These are phyloP conservation scores for Verbascum thapsus DNA, from an alignment of 257 asterid species.

Conservation along the genomic window DNA sequence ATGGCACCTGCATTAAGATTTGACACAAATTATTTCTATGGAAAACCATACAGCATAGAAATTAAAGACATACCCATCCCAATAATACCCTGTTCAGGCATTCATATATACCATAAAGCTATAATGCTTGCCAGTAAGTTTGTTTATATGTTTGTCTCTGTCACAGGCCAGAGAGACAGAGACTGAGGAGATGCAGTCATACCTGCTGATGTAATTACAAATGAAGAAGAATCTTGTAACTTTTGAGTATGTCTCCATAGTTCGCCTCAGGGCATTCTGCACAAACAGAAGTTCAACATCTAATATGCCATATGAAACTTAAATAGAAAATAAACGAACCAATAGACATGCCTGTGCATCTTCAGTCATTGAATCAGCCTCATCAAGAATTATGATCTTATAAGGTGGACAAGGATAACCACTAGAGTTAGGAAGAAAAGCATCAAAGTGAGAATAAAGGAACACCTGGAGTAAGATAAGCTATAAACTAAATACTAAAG, in stretches of 20 bases:
- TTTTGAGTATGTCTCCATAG: slow-evolving; percentile 95
- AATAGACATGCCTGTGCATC: slow-evolving; percentile 85
- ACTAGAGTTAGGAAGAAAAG: slow-evolving; percentile 41
- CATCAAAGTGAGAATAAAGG: slow-evolving; percentile 26
- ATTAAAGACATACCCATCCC: background rate
- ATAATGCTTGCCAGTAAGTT: background rate
- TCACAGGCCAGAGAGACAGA: background rate
- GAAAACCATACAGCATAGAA: background rate
- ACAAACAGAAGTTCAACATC: slow-evolving; percentile 20
- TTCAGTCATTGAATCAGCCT: slow-evolving; percentile 99
- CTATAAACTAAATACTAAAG: background rate
- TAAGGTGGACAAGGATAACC: slow-evolving; percentile 97
- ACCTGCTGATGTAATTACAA: slow-evolving; percentile 98
- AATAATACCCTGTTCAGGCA: background rate
- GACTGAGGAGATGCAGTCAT: background rate
- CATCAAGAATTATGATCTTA: slow-evolving; percentile 91
- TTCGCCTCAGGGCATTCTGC: slow-evolving; percentile 96
- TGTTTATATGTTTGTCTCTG: background rate
- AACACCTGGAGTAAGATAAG: slow-evolving; percentile 18
- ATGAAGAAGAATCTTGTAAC: slow-evolving; percentile 98
- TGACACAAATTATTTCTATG: background rate
- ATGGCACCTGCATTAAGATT: slow-evolving; percentile 1
- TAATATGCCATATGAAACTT: background rate
- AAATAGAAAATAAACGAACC: slow-evolving; percentile 7
- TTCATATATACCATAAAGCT: background rate